Percentiles rank a stretch among this genome's conserved stretches.
These are phyloP conservation scores for Hemileccinum impolitum DNA, from an alignment of 768 basidiomycete genomes.

Conservation along the genomic window DNA sequence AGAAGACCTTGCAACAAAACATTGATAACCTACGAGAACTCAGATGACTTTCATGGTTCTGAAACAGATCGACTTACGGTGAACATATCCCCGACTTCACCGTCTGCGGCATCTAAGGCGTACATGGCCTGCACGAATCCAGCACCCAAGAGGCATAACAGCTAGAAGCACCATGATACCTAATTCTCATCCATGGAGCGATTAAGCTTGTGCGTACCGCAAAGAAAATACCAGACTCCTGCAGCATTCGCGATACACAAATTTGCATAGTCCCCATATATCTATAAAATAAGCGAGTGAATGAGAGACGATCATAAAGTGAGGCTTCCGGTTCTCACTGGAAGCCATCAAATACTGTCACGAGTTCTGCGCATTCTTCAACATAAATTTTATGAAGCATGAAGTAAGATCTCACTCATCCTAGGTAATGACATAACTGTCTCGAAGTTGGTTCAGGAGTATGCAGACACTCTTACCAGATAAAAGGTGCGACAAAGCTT, in stretches of 20 bases:
- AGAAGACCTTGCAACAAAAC: slow-evolving; percentile 75
- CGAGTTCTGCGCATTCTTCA: slow-evolving; percentile 47
- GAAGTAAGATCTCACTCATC: slow-evolving; percentile 64
- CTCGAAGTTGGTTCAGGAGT: not conserved
- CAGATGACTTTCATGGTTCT: not conserved
- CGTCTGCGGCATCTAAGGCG: slow-evolving; percentile 90
- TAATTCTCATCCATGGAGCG: not conserved
- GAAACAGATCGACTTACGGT: slow-evolving; percentile 35
- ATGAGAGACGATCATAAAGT: not conserved
- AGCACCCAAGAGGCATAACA: slow-evolving; percentile 75
- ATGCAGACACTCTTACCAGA: slow-evolving; percentile 57
- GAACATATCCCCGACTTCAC: slow-evolving; percentile 52
- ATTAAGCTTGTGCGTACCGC: slow-evolving; percentile 48
- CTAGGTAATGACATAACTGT: slow-evolving; percentile 34
- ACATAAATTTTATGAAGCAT: not conserved
- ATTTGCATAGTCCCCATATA: slow-evolving; percentile 94
- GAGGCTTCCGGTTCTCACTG: slow-evolving; percentile 45
- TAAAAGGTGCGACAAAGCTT: slow-evolving; percentile 83
- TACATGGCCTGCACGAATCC: slow-evolving; percentile 88
- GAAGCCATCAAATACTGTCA: slow-evolving; percentile 79
- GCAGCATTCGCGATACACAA: slow-evolving; percentile 88
- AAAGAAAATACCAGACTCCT: slow-evolving; percentile 91
- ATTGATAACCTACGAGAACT: slow-evolving; percentile 54
- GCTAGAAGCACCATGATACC: slow-evolving; percentile 36
- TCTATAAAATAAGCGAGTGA: slow-evolving; percentile 32